These are phyloP conservation scores for Sclerotinia trifoliorum DNA, from an alignment of 2,329 filamentous ascomycete genomes.

Conservation along the genomic window DNA sequence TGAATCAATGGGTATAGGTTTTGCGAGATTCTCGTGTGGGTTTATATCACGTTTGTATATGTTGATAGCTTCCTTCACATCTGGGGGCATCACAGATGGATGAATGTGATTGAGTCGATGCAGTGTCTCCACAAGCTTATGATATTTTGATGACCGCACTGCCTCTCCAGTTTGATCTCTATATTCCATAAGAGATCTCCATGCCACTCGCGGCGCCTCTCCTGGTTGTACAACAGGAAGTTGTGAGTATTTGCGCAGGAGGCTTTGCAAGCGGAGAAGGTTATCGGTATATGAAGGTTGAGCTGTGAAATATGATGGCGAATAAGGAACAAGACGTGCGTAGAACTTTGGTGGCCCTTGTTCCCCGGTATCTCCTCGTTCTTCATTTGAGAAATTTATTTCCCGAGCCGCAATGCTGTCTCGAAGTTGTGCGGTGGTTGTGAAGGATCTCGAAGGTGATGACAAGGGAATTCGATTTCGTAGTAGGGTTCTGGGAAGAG, in stretches of 20 bases:
- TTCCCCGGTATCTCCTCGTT: conserved; percentile 30
- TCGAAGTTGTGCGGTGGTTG: conserved; percentile 35
- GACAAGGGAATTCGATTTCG: conserved; percentile 26
- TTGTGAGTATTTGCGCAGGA: conserved; percentile 69
- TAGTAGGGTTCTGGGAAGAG: conserved; percentile 21
- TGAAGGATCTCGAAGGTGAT: conserved; percentile 33
- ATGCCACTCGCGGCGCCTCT: conserved; percentile 71
- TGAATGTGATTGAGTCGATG: conserved; percentile 84
- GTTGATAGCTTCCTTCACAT: conserved; percentile 63
- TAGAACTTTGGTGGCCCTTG: conserved; percentile 41
- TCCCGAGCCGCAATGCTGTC: conserved; percentile 46
- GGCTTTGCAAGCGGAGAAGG: conserved; percentile 68
- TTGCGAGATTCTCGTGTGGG: conserved; percentile 62
- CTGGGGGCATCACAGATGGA: conserved; percentile 68
- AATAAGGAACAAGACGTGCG: conserved; percentile 76
- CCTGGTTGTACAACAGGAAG: conserved; percentile 67
- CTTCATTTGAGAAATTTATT: conserved; percentile 43
- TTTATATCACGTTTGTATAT: conserved; percentile 75
- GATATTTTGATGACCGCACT: conserved; percentile 75
- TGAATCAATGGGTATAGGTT: conserved; percentile 66
- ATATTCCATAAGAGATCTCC: conserved; percentile 78
- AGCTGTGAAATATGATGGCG: conserved; percentile 92
- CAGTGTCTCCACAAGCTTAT: conserved; percentile 70
- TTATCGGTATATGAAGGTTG: conserved; percentile 84
- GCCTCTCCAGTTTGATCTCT: conserved; percentile 67